phyloP scores from a whole-genome alignment of 345 rosid species.

The Eucalyptus brandiana region DNA sequence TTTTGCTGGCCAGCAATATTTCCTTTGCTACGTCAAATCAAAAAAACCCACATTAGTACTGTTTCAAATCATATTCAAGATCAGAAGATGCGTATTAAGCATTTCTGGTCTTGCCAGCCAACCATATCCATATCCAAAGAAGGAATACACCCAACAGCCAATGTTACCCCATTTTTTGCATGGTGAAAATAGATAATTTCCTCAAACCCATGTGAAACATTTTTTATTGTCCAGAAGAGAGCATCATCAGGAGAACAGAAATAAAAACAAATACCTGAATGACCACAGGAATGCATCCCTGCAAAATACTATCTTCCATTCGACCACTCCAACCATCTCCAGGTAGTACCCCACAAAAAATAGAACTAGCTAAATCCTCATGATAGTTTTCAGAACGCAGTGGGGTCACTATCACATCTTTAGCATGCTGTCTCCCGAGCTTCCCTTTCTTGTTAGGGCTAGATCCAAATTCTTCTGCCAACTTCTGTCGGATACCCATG shows the following conservation, averaged over 20 bases:
- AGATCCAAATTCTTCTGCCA: slow-evolving; percentile 91
- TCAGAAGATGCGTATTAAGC: background rate
- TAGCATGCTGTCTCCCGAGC: slow-evolving; percentile 79
- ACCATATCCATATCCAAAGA: background rate
- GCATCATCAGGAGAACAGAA: background rate
- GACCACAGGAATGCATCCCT: slow-evolving; percentile 93
- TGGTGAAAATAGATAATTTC: background rate
- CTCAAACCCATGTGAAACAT: background rate
- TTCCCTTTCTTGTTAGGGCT: slow-evolving; percentile 85
- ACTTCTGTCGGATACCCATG: slow-evolving; percentile 92
- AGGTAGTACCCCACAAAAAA: slow-evolving; percentile 91
- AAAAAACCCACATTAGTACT: background rate
- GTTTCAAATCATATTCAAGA: background rate
- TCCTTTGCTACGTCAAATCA: background rate
- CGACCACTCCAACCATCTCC: slow-evolving; percentile 99
- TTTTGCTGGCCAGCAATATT: background rate
- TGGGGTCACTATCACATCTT: slow-evolving; percentile 68
- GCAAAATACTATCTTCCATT: slow-evolving; percentile 95
- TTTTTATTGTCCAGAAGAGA: background rate
- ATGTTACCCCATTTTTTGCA: background rate
- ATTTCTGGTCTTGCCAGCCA: background rate
- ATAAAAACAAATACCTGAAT: slow-evolving; percentile 56
- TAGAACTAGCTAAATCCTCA: slow-evolving; percentile 59
- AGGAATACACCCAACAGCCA: background rate
- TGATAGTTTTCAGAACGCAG: slow-evolving; percentile 57